These are phyloP conservation scores for Hyparrhenia diplandra DNA, from an alignment of 176 grass and related monocot genomes.

Conservation along the genomic window DNA sequence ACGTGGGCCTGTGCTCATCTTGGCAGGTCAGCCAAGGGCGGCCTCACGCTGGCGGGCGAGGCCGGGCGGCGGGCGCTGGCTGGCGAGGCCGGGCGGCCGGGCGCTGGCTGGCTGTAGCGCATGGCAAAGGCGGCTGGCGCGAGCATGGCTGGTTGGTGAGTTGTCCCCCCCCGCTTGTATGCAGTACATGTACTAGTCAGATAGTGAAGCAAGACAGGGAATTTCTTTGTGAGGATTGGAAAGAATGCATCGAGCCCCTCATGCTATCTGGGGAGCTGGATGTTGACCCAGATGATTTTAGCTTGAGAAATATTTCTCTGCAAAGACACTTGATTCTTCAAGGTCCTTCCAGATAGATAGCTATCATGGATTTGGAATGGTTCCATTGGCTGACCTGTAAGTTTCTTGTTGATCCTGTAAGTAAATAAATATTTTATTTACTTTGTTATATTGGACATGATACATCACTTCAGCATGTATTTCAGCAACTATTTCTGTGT, in stretches of 20 bases:
- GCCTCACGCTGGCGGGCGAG: no score
- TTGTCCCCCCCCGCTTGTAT: no score
- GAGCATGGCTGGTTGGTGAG: no score
- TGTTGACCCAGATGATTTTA: constrained; percentile 53
- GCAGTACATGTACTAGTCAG: no score
- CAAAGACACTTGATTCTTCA: constrained; percentile 81
- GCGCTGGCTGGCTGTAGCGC: no score
- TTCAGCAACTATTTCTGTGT: background rate
- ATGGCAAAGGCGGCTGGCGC: no score
- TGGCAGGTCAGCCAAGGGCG: no score
- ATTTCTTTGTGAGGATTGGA: constrained; percentile 77
- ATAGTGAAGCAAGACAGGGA: constrained; percentile 77
- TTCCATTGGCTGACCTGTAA: constrained; percentile 91
- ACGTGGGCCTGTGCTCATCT: no score
- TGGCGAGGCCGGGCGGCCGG: no score
- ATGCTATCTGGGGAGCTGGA: constrained; percentile 56
- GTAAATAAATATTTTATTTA: background rate
- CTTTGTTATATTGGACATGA: background rate
- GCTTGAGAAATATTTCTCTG: constrained; percentile 76
- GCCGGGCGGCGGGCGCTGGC: no score
- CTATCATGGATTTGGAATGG: constrained; percentile 87
- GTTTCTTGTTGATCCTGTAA: constrained; percentile 27
- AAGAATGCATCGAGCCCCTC: constrained; percentile 71
- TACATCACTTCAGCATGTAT: background rate
- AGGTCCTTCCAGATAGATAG: constrained; percentile 74